phyloP scores from a whole-genome alignment of 2,329 filamentous ascomycete species.

The Beauveria bassiana region DNA sequence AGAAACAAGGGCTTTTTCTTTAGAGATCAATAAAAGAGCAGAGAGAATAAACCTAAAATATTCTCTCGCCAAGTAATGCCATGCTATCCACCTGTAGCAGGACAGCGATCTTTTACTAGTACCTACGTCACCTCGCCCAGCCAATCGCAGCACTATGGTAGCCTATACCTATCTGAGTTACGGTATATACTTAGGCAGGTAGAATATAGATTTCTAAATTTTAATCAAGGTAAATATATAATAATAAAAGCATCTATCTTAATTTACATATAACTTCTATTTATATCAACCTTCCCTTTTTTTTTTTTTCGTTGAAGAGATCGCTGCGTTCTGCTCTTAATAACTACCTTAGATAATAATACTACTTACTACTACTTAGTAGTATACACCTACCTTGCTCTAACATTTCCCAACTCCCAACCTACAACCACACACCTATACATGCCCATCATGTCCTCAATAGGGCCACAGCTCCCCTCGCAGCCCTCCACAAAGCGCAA shows the following conservation, averaged over 20 bases:
- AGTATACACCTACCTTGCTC: not conserved
- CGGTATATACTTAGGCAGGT: no score
- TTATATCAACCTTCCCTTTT: no score
- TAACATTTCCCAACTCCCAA: not conserved
- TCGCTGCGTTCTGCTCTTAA: no score
- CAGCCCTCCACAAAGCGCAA: conserved; percentile 57
- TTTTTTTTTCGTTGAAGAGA: no score
- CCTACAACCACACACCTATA: conserved; percentile 18
- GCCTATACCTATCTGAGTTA: no score
- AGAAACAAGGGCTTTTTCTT: not conserved
- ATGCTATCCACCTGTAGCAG: not conserved
- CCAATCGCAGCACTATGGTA: not conserved
- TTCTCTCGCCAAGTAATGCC: not conserved
- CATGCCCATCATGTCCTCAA: conserved; percentile 50
- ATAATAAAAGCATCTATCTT: no score
- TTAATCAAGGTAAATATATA: no score
- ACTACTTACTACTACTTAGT: no score
- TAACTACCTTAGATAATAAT: no score
- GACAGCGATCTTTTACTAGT: not conserved
- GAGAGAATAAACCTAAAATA: no score
- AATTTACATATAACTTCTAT: no score
- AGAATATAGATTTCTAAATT: no score
- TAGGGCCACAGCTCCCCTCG: conserved; percentile 63
- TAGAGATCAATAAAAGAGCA: not conserved
- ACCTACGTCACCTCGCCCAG: not conserved